Evolutionary conservation across 1,284 basidiomycete species (phyloP).

Genomic region (Malassezia pachydermatis): DNA sequence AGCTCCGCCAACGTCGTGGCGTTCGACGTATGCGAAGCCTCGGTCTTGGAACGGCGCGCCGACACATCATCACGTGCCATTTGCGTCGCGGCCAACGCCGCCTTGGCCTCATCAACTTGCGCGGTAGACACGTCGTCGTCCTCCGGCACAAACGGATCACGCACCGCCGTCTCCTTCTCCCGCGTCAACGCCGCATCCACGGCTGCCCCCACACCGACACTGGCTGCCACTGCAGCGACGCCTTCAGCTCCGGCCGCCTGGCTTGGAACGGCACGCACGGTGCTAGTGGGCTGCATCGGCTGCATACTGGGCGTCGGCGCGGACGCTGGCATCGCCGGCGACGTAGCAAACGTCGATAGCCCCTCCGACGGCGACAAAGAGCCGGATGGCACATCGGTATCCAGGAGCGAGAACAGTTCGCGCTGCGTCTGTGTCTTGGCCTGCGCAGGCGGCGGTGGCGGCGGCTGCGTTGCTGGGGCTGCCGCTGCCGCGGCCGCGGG

Average conservation of each 20-base stretch:
- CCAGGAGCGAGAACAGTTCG: constrained; percentile 54
- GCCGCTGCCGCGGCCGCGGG: constrained; percentile 35
- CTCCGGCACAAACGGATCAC: constrained; percentile 1
- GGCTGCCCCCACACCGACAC: too few relatives aligned
- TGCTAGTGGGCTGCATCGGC: constrained; percentile 11
- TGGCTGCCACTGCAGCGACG: too few relatives aligned
- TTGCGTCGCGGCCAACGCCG: constrained; percentile 31
- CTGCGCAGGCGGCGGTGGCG: constrained; percentile 9
- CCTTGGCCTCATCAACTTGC: neutral
- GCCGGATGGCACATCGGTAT: constrained; percentile 54
- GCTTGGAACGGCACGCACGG: constrained; percentile 48
- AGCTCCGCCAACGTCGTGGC: constrained; percentile 33
- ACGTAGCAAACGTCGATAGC: constrained; percentile 32
- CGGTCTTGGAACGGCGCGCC: constrained; percentile 23
- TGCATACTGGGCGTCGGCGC: neutral
- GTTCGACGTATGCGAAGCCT: constrained; percentile 23
- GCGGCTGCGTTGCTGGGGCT: constrained; percentile 17
- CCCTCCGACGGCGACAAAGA: constrained; percentile 24
- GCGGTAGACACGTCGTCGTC: constrained; percentile 7
- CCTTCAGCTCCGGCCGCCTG: constrained; percentile 49
- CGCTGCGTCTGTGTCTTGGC: constrained; percentile 43
- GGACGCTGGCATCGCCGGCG: constrained; percentile 16
- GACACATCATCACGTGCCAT: constrained; percentile 31
- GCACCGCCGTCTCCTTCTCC: neutral
- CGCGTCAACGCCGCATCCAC: neutral